Base-by-base conservation (phyloP, 2,329 filamentous ascomycete species). In the Apiospora koreana region DNA sequence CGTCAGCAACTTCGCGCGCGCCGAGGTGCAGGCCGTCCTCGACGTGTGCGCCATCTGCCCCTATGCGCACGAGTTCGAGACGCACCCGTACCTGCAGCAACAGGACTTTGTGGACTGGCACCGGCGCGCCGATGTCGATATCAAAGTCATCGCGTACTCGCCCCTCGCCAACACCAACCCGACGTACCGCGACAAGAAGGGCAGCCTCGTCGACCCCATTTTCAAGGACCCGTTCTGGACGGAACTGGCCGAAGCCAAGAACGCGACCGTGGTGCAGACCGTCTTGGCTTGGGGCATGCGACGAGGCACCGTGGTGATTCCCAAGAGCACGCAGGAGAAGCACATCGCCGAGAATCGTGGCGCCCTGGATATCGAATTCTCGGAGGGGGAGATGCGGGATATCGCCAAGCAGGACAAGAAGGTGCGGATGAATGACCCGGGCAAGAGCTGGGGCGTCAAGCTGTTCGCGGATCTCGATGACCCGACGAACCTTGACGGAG, bases 61-160 rank as follows among this genome's bases (percentile, higher is more conserved):
- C 1, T 85, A 86, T 14, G 86, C 85, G 18, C 89, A 91, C 77
- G 88, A 91, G 79, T 86, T 87, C 68, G 85, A 87, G 76, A 83
- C 84, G 28, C 85, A 87, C 72, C 86, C 85, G 2, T 87, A 85
- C 77, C 75, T 87, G 28, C 85, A 86, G 72, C 85, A 87, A 76
- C 81, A 83, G 67, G 81, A 83, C 28, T 84, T 87, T 66, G 79
- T 84, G 45, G 77, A 85, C 41, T 87, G 80, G 76, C 82, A 83
- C 74, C 54, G 31, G 18, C 23, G 48, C 48, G 76, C 79, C 68
- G 76, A 81, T 25, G 80, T 83, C 67, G 81, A 82, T 21, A 82
- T 87, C 68, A 79, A 81, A 62, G 80, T 83, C 48, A 81, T 82
- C 62, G 81, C 82, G 2, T 84, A 84, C 74, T 87, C 84, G 23